Percentiles rank a stretch among this genome's conserved stretches.
Conservation (phyloP, 192 early-diverging fungal genomes). For the Gaertneriomyces sp. region DNA sequence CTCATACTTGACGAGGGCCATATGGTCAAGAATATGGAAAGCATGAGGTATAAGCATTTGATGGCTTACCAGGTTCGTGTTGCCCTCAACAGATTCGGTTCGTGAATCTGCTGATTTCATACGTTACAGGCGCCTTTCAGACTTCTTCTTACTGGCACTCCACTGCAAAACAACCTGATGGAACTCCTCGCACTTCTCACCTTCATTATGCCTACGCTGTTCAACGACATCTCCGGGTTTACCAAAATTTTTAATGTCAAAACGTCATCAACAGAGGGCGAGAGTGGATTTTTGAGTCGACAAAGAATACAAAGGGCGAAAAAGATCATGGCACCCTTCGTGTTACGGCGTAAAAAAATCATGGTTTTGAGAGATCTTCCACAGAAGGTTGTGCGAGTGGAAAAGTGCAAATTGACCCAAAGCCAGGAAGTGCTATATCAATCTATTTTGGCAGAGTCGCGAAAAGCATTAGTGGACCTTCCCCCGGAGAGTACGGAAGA, state of each 20-base stretch:
- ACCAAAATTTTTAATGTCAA: conserved; percentile 63
- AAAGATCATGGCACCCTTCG: conserved; percentile 84
- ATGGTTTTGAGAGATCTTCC: conserved; percentile 41
- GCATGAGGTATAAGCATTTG: conserved; percentile 72
- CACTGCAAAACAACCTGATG: conserved; percentile 88
- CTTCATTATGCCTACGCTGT: conserved; percentile 81
- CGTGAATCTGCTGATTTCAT: neutral
- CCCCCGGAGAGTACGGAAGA: neutral
- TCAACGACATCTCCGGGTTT: conserved; percentile 56
- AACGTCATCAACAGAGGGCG: conserved; percentile 20
- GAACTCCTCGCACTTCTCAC: conserved; percentile 73
- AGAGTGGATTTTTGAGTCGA: conserved; percentile 25
- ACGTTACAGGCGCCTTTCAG: conserved; percentile 30
- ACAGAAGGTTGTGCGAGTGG: conserved; percentile 20
- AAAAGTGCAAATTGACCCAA: conserved; percentile 27
- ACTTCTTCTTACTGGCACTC: conserved; percentile 82
- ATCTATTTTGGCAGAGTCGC: conserved; percentile 34
- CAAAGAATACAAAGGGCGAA: conserved; percentile 75
- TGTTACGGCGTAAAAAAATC: conserved; percentile 76
- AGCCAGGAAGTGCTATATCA: conserved; percentile 33
- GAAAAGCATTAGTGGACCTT: conserved; percentile 18
- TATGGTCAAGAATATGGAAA: conserved; percentile 85
- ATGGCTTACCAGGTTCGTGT: conserved; percentile 34
- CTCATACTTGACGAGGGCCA: conserved; percentile 87
- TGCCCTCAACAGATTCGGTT: neutral